Evolutionary conservation across 2,329 filamentous ascomycete species (phyloP), one percentile per base, ranked within the genome.

Genomic region (Pseudocercospora pini-densiflorae): DNA sequence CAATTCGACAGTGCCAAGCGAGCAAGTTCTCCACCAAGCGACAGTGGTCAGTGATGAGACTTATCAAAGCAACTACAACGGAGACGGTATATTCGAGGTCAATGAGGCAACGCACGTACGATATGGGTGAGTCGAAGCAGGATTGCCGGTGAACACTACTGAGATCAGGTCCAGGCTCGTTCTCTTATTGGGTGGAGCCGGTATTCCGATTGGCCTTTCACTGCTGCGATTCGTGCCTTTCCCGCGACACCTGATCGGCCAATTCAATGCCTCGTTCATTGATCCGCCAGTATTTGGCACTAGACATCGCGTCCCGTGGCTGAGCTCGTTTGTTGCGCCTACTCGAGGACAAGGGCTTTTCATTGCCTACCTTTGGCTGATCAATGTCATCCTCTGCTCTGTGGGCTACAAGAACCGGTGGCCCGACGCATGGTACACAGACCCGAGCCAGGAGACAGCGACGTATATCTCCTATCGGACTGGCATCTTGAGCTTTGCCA

Each of bases 401-500:
- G 68, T 75, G 8, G 65, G 61, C 3, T 77, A 73, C 61, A 36
- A 69, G 9, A 68, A 60, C 19, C 55, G 66, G 10, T 65, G 68
- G 21, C 76, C 75, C 1, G 76, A 75, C 55, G 68, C 71, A 10
- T 75, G 70, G 74, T 77, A 72, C 51, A 31, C 33, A 2, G 49
- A 36, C 16, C 10, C 23, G 21, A 49, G 12, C 8, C 33, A 33
- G 10, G 45, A 66, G 43, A 55, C 59, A 19, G 27, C n/a, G 4
- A 59, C 65, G 0, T 63, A 63, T 49, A 68, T 84, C 1, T 72
- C 75, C 1, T 80, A 81, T 65, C 79, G 84, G 0, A 77, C 79
- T 3, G 83, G 83, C 3, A 70, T 76, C 1, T 67, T 84, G 3
- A 75, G 74, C 4, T 81, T 83, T 55, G 78, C 79, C 5, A 78